phyloP scores from a whole-genome alignment of 257 asterid genomes.

The Eucommia ulmoides region DNA sequence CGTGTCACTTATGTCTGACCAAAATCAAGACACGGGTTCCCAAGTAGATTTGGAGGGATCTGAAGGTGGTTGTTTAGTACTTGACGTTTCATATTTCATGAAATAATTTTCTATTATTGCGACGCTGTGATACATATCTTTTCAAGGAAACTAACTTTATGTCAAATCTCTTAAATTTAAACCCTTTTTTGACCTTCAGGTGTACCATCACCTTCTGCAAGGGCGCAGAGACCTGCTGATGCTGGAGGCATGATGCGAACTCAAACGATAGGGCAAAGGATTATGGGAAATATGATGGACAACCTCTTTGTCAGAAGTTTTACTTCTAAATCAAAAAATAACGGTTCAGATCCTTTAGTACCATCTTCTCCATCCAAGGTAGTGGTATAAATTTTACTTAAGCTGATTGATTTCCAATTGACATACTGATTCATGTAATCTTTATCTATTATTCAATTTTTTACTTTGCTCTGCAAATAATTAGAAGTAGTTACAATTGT shows the following conservation, averaged over 20 bases:
- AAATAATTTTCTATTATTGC: no score
- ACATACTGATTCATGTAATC: no score
- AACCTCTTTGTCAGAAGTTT: slow-evolving; percentile 69
- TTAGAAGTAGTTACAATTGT: no score
- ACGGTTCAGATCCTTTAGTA: slow-evolving; percentile 31
- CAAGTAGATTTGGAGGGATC: slow-evolving; percentile 56
- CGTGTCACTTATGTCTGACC: slow-evolving; percentile 20
- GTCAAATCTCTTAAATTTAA: no score
- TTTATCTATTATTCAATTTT: no score
- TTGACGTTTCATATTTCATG: no score
- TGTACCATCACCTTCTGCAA: slow-evolving; percentile 78
- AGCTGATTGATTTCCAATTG: no score
- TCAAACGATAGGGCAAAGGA: slow-evolving; percentile 90
- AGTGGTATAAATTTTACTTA: no score
- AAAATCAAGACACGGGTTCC: slow-evolving; percentile 34
- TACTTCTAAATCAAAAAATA: slow-evolving; percentile 59
- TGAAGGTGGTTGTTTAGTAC: slow-evolving; percentile 59
- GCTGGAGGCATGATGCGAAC: slow-evolving; percentile 54
- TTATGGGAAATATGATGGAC: slow-evolving; percentile 96
- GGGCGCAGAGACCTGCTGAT: slow-evolving; percentile 33
- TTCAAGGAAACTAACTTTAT: no score
- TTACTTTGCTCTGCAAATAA: no score
- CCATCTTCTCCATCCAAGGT: slow-evolving; percentile 90
- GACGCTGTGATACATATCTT: no score
- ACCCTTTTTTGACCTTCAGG: no score